Percentiles rank a stretch among this genome's conserved stretches.
Conservation (phyloP, 176 grass and related monocot species). For the Oryza australiensis region DNA sequence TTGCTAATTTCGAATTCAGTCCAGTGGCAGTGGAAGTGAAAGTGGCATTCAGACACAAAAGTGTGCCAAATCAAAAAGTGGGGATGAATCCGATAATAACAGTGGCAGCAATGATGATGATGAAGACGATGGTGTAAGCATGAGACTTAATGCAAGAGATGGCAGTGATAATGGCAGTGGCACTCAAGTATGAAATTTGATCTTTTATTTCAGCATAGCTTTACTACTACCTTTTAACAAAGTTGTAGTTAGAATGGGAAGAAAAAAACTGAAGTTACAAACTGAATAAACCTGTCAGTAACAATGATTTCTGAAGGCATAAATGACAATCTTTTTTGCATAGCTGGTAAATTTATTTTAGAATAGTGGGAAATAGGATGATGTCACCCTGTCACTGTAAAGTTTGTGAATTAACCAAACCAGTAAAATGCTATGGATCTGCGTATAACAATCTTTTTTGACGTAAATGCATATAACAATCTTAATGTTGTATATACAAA, state of each 20-base stretch:
- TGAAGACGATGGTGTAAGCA: conserved; percentile 40
- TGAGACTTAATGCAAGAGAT: conserved; percentile 67
- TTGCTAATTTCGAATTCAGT: conserved; percentile 57
- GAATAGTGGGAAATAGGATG: not conserved
- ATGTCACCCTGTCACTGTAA: not conserved
- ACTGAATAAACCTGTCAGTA: not conserved
- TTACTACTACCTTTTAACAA: conserved; percentile 12
- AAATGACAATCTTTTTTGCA: not conserved
- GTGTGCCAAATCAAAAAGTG: conserved; percentile 52
- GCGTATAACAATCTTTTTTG: not conserved
- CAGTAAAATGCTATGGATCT: not conserved
- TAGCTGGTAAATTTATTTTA: not conserved
- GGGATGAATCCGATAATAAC: conserved; percentile 52
- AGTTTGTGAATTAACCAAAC: not conserved
- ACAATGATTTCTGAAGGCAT: not conserved
- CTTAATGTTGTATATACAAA: not conserved
- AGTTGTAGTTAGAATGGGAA: not conserved
- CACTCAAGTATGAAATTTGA: conserved; percentile 64
- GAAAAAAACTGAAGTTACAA: not conserved
- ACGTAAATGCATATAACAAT: not conserved
- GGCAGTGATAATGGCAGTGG: conserved; percentile 85
- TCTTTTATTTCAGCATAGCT: conserved; percentile 11
- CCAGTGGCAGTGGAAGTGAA: conserved; percentile 87
- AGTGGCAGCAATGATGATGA: conserved; percentile 57
- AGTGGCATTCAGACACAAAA: conserved; percentile 86